A percentile compares a stretch with the other conserved stretches of the same genome.
Conservation (phyloP, 208 protist genomes). For the Naegleria fowleri region DNA sequence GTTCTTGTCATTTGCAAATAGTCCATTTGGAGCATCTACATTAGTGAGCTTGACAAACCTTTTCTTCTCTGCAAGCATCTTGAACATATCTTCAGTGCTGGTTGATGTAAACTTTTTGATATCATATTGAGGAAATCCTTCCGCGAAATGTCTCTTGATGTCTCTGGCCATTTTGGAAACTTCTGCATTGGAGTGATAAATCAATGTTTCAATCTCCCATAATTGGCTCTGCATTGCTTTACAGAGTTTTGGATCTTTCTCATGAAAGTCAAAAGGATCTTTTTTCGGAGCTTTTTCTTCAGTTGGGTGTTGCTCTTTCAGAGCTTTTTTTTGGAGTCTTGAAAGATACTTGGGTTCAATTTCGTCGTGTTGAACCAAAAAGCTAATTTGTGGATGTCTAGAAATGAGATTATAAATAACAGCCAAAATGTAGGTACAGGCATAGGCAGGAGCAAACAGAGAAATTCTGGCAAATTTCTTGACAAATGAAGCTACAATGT, state of each 20-base stretch:
- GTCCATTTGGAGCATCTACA: neutral
- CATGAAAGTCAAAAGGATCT: neutral
- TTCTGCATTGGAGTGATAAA: neutral
- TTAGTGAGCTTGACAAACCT: neutral
- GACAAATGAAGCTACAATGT: neutral
- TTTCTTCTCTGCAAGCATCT: neutral
- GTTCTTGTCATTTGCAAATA: neutral
- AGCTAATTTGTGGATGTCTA: neutral
- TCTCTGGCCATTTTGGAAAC: neutral
- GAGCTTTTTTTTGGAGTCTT: neutral
- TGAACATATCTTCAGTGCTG: neutral
- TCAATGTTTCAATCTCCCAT: constrained; percentile 13
- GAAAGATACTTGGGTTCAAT: neutral
- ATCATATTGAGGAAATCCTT: neutral
- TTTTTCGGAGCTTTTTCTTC: neutral
- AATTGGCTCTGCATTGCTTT: neutral
- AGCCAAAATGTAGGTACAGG: neutral
- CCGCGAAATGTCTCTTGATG: neutral
- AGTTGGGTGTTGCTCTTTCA: neutral
- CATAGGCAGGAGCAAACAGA: neutral
- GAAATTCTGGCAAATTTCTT: neutral
- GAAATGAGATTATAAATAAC: neutral
- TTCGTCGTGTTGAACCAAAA: neutral
- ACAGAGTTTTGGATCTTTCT: neutral
- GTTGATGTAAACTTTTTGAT: neutral